Conservation (phyloP, 768 basidiomycete species). For the Gymnopilus dilepis region DNA sequence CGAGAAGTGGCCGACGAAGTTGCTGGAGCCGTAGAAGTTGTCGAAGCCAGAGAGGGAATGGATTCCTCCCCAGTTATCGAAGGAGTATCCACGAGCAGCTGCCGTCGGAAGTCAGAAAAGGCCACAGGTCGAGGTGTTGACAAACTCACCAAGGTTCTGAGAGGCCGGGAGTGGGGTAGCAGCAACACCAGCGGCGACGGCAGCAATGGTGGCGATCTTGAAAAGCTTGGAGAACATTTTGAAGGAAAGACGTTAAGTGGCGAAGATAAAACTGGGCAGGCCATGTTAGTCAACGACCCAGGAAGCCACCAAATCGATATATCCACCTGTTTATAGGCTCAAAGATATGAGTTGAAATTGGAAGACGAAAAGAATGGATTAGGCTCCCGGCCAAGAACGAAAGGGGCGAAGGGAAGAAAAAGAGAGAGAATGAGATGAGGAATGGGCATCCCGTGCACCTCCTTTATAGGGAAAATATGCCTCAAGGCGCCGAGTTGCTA, state of each 20-base stretch:
- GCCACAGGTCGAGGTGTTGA: not conserved
- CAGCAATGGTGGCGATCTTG: constrained; percentile 27
- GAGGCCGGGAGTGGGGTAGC: constrained; percentile 32
- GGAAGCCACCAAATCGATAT: not conserved
- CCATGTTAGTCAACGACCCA: not conserved
- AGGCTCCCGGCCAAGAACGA: constrained; percentile 24
- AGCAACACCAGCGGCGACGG: constrained; percentile 31
- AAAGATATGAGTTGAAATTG: constrained; percentile 23
- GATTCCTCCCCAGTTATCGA: constrained; percentile 44
- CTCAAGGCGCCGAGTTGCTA: constrained; percentile 14
- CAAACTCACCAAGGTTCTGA: constrained; percentile 18
- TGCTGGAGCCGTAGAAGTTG: constrained; percentile 49
- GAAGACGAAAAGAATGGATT: constrained; percentile 31
- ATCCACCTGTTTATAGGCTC: constrained; percentile 27
- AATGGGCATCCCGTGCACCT: not conserved
- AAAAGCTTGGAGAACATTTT: constrained; percentile 43
- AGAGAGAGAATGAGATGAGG: constrained; percentile 21
- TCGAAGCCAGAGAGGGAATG: constrained; percentile 45
- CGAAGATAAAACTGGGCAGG: constrained; percentile 19
- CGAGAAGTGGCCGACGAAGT: constrained; percentile 44
- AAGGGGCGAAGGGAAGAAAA: constrained; percentile 34
- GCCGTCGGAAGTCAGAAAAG: not conserved
- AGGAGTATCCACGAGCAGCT: constrained; percentile 29
- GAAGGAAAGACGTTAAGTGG: constrained; percentile 26
- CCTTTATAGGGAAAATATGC: constrained; percentile 17